These are phyloP conservation scores for Barnettozyma siamensis DNA, from an alignment of 805 yeast species.

Conservation along the genomic window DNA sequence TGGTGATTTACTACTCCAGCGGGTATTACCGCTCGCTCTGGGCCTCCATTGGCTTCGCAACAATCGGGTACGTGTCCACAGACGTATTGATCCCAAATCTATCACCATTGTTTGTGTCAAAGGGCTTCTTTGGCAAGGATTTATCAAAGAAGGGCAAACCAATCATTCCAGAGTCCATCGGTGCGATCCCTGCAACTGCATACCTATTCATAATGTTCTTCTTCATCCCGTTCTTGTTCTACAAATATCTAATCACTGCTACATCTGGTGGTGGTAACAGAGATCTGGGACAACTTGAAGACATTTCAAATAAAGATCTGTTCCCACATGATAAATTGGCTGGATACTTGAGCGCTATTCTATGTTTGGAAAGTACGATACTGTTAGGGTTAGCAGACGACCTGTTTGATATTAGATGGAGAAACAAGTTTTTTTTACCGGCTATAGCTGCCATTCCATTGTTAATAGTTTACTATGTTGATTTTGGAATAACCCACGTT, in stretches of 20 bases:
- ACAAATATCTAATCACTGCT: conserved; percentile 58
- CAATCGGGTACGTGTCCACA: conserved; percentile 61
- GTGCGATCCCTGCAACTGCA: conserved; percentile 80
- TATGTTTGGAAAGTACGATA: conserved; percentile 79
- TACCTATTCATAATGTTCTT: conserved; percentile 76
- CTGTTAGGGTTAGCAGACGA: conserved; percentile 90
- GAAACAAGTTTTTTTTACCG: conserved; percentile 94
- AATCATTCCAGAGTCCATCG: conserved; percentile 83
- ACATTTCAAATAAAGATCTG: conserved; percentile 12
- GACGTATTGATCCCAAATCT: conserved; percentile 60
- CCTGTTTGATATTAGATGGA: conserved; percentile 92
- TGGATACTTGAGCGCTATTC: conserved; percentile 77
- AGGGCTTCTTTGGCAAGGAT: conserved; percentile 86
- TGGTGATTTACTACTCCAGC: conserved; percentile 16
- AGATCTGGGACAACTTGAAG: conserved; percentile 29
- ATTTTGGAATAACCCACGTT: conserved; percentile 86
- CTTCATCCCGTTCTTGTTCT: conserved; percentile 84
- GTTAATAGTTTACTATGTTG: conserved; percentile 85
- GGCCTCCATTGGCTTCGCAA: conserved; percentile 60
- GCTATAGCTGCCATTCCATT: conserved; percentile 92
- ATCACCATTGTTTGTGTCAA: conserved; percentile 58
- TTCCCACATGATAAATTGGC: conserved; percentile 83
- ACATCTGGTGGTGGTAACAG: conserved; percentile 58
- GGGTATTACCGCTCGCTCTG: conserved; percentile 22
- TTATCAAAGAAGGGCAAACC: conserved; percentile 72